Evolutionary conservation across 73 alveolate species (phyloP).

Genomic region (Blepharisma stoltei): DNA sequence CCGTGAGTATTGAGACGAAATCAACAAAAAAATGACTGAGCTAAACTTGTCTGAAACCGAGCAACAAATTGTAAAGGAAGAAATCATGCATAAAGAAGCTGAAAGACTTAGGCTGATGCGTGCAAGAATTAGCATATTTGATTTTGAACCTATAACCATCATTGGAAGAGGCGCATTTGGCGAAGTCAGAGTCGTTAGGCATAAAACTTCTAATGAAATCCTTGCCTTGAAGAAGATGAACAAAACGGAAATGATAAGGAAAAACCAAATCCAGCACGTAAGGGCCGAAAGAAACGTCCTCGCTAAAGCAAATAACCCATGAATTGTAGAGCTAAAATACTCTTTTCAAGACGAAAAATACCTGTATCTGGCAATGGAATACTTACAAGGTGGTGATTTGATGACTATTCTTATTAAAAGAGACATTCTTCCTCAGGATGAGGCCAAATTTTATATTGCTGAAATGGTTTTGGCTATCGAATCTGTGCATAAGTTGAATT

Average conservation of each 20-base stretch:
- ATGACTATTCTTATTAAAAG: conserved; percentile 84
- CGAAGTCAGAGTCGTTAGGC: conserved; percentile 72
- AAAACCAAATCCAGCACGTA: conserved; percentile 58
- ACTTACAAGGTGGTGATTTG: conserved; percentile 60
- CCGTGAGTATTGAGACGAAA: conserved; percentile 50
- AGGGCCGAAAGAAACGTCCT: conserved; percentile 80
- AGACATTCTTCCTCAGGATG: conserved; percentile 82
- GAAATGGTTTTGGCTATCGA: conserved; percentile 83
- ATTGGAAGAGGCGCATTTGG: conserved; percentile 91
- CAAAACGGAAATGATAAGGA: conserved; percentile 68
- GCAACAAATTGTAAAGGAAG: conserved; percentile 51
- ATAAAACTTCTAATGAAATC: conserved; percentile 34
- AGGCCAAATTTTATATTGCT: conserved; percentile 78
- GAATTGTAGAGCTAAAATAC: conserved; percentile 54
- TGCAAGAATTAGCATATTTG: background rate
- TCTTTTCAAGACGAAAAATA: conserved; percentile 56
- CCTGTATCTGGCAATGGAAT: conserved; percentile 62
- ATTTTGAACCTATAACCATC: conserved; percentile 66
- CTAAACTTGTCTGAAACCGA: conserved; percentile 48
- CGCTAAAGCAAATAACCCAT: conserved; percentile 54
- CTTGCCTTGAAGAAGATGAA: conserved; percentile 65
- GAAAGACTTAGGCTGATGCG: too few species aligned
- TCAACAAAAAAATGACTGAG: conserved; percentile 43
- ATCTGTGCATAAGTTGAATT: conserved; percentile 82
- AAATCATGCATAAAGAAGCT: conserved; percentile 55